A percentile compares a stretch with the other conserved stretches of the same genome.
These are phyloP conservation scores for Aquilaria malaccensis DNA, from an alignment of 345 rosid genomes.

Conservation along the genomic window DNA sequence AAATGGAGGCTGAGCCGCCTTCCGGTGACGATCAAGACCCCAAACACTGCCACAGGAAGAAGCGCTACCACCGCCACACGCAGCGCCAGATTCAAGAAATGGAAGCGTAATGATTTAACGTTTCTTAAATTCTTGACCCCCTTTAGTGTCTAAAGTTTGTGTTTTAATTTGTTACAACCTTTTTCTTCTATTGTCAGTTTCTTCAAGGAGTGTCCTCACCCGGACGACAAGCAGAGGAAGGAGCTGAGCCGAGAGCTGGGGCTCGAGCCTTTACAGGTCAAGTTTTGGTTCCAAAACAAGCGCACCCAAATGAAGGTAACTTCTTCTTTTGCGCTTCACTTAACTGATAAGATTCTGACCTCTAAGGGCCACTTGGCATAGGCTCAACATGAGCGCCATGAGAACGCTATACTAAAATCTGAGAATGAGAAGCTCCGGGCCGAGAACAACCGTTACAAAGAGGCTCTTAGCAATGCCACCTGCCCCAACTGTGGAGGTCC, in stretches of 20 bases:
- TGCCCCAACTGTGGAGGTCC: conserved; percentile 88
- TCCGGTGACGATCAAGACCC: conserved; percentile 69
- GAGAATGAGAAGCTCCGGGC: conserved; percentile 76
- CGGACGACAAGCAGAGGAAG: conserved; percentile 87
- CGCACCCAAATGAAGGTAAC: conserved; percentile 95
- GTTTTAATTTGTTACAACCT: not conserved
- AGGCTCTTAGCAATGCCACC: conserved; percentile 55
- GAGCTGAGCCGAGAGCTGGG: conserved; percentile 69
- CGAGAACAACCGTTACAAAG: conserved; percentile 64
- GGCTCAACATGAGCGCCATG: conserved; percentile 84
- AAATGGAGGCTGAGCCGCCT: conserved; percentile 23
- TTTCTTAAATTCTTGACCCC: not conserved
- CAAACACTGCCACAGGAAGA: conserved; percentile 51
- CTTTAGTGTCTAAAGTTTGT: not conserved
- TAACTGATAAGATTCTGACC: no score
- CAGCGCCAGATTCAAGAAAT: conserved; percentile 82
- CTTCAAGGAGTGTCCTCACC: conserved; percentile 93
- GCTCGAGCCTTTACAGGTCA: conserved; percentile 77
- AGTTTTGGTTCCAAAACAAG: conserved; percentile 98
- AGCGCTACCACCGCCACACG: conserved; percentile 83
- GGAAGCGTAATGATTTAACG: conserved; percentile 46
- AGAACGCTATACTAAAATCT: conserved; percentile 58
- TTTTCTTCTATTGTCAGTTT: conserved; percentile 31
- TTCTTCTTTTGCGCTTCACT: not conserved
- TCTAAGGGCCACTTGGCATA: conserved; percentile 5